Percentiles rank a stretch among this genome's conserved stretches.
Conservation (phyloP, 106 monocot species). For the Alisma plantagoaquatica region DNA sequence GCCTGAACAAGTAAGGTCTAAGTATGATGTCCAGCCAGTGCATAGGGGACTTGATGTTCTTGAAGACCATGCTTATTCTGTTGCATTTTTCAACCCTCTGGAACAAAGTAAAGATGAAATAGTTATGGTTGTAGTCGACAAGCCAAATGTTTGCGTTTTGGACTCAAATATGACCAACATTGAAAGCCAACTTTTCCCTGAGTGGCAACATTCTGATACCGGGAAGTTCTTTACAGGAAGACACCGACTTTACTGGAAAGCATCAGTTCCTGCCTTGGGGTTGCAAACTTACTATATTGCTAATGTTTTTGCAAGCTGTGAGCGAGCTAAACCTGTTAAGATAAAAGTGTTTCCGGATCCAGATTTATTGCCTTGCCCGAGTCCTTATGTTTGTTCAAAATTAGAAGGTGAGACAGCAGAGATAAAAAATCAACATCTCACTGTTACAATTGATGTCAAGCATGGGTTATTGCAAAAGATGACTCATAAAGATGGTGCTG, state of each 20-base stretch:
- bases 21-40: conserved; percentile 82
- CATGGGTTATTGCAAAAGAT: conserved; percentile 60
- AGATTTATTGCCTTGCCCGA: conserved; percentile 40
- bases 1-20: conserved; percentile 72
- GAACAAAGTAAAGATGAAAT: conserved; percentile 86
- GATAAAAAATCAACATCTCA: conserved; percentile 40
- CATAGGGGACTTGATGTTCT: conserved; percentile 48
- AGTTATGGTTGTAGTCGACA: conserved; percentile 64
- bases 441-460: conserved; percentile 53
- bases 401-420: conserved; percentile 34
- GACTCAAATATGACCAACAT: conserved; percentile 57
- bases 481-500: conserved; percentile 33
- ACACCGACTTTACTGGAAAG: conserved; percentile 91
- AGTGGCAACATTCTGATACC: conserved; percentile 45
- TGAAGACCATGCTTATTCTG: conserved; percentile 30
- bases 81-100: conserved; percentile 71
- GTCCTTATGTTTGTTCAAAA: conserved; percentile 73
- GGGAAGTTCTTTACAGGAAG: conserved; percentile 34
- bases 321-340: conserved; percentile 46
- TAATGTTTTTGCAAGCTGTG: conserved; percentile 41
- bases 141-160: conserved; percentile 55
- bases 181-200: conserved; percentile 77
- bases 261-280: conserved; percentile 86
- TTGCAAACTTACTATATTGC: conserved; percentile 78
- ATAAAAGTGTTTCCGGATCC: conserved; percentile 34